Evolutionary conservation across 2,329 filamentous ascomycete genomes (phyloP), one percentile per base, ranked within the genome.

Genomic region (Cladosporium sp.): DNA sequence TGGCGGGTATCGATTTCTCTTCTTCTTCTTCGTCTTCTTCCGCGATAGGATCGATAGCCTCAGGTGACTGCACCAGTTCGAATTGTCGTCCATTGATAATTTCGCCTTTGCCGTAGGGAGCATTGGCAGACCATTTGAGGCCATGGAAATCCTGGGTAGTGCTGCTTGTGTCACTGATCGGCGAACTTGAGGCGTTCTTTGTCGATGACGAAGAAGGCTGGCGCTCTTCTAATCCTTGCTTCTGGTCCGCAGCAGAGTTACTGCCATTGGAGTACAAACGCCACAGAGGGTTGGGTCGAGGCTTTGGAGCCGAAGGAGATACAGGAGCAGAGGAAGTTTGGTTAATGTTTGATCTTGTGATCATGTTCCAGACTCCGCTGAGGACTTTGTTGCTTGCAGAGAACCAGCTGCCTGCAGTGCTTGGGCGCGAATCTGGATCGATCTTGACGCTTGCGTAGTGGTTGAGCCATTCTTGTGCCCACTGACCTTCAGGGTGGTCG

Each of bases 391-490:
- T 41, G 6, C 55, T 34, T 30, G 32, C 21, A 15, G 44, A 28
- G 14, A 64, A 21, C 61, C 61, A 64, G 34, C 51, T 64, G 24
- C 51, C 21, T 26, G 51, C 51, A 21, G 49, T 64, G 26, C 34
- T 32, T 30, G 51, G 61, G 14, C 61, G 51, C 12, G 61, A 64
- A 26, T 57, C 32, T 26, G 21, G 21, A 24, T 21, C 49, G 5
- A 59, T 44, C 1, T 28, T 59, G 36, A 64, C 24, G 14, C 61
- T 64, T 41, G 55, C 21, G n/a, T 64, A 64, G 24, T 38, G 61
- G 26, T 64, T 64, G 5, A 64, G 34, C 49, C 61, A 64, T 64
- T 64, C 36, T 44, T 57, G 61, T 11, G 61, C 61, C 61, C 49
- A 57, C 24, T 64, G 61, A 3, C 61, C 61, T 57, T 64, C 61